Base-by-base conservation (phyloP, 441 rosid genomes). In the Bruguiera hainesii region DNA sequence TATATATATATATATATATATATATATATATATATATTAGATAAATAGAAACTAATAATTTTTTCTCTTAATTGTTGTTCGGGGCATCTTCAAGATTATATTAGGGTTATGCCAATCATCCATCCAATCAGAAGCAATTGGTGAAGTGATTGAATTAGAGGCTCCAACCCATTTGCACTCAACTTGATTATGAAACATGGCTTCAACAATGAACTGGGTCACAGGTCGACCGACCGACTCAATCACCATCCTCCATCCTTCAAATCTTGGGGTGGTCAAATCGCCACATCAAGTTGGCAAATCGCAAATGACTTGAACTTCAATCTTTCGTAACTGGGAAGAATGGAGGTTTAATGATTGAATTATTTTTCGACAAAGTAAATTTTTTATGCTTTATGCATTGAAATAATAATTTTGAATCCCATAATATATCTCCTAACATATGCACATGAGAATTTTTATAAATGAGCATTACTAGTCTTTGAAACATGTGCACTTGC, bases 151-250 rank as follows among this genome's bases (percentile, higher is more conserved):
- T 71, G 61, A 66, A 53, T 60, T 16, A 30, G 71, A 56, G 63
- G 31, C 8, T 66, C 15, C 31, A 56, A 25, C 62, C 48, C n/a
- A 55, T 53, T 21, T 6, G 7, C 55, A 18, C 21, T 5, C 37
- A 19, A 31, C 39, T 56, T 66, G 71, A 61, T 62, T 61, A 48
- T 49, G 64, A 50, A 73, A 20, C 71, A 53, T 62, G 37, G 65
- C 11, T 65, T 68, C 50, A 25, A 64, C 13, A 1, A 23, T 20
- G 39, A 61, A 56, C 29, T 52, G 33, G 57, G 20, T 5, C 4
- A 29, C 56, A 21, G 71, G 64, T 65, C 56, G 35, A 60, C 61
- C 56, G 35, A 60, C 61, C 6, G 33, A 15, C 20, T 39, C 25
- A n/a, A 65, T 65, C 70, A 60, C 61, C 31, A 5, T 25, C n/a